Conservation (phyloP, 768 basidiomycete species). For the Favolaschia claudopus region DNA sequence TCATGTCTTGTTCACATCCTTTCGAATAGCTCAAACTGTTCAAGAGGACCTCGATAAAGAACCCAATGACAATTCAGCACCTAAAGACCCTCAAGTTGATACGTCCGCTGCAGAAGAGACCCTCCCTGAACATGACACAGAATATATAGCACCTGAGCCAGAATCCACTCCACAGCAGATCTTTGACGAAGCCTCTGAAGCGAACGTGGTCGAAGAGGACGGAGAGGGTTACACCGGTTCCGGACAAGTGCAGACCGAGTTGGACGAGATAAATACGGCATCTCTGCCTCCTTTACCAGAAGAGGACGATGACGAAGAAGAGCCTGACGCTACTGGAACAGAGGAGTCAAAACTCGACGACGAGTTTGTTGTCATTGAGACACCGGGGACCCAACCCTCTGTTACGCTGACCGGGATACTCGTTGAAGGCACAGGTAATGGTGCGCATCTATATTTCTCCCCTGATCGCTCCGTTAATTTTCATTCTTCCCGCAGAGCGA, state of each 20-base stretch:
- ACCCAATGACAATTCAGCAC: not conserved
- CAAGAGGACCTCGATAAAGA: not conserved
- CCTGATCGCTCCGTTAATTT: not conserved
- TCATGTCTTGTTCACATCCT: too few relatives aligned
- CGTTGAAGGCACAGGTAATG: constrained; percentile 22
- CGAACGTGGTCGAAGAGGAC: constrained; percentile 7
- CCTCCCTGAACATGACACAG: not conserved
- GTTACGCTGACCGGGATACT: constrained; percentile 17
- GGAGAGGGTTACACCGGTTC: constrained; percentile 21
- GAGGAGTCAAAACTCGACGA: not conserved
- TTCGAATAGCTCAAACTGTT: too few relatives aligned
- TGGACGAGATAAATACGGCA: constrained; percentile 14
- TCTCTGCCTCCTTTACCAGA: constrained; percentile 13
- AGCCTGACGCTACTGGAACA: too few relatives aligned
- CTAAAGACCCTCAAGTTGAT: not conserved
- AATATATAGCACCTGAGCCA: not conserved
- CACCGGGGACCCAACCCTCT: constrained; percentile 6
- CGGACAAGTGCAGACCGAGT: constrained; percentile 12
- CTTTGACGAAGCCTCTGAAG: constrained; percentile 7
- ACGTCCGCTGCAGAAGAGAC: not conserved
- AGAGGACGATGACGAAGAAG: constrained; percentile 23
- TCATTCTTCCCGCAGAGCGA: not conserved
- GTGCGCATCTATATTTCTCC: not conserved
- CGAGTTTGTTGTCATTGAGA: constrained; percentile 19
- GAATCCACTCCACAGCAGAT: not conserved